Base-by-base conservation (phyloP, 805 yeast species). In the Tetrapisispora taiwanensis region DNA sequence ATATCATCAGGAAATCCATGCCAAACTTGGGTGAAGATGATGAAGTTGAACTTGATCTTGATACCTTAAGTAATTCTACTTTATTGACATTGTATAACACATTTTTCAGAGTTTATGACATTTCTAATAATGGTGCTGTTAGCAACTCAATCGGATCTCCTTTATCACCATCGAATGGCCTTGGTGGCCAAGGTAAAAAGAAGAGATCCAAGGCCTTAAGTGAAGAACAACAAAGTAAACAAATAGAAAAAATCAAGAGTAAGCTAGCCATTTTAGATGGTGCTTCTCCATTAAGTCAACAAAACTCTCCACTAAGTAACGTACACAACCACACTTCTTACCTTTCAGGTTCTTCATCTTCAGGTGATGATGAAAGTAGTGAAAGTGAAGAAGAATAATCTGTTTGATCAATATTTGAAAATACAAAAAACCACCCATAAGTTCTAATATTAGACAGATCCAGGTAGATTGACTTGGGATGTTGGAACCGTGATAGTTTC, bases 31-130 rank as follows among this genome's bases (percentile, higher is more conserved):
- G 65, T 60, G 54, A 72, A 47, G 90, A 87, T 55, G 97, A 90
- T 46, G 97, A 92, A 69, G 92, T 92, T 48, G 98, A 92, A 70
- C 74, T 92, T 48, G 98, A 92, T 65, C 84, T 92, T 80, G 97
- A 92, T 61, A 83, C 83, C 65, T 73, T 92, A 53, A 95, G 86
- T 55, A 87, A 86, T 51, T 69, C 76, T 35, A 89, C 97, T 1
- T 74, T 90, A 44, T 67, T 85, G 60, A 84, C 85, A 58, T 70
- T 92, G 50, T 90, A 88, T 72, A 81, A 83, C 61, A 84, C 82
- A 54, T 87, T 92, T 52, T 84, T 82, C 59, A 69, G 71, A 63
- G 70, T 69, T 58, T 63, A 59, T 52, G 61, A 57, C 39, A 50
- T 54, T 19, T 34, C 50, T 13, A 44, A 46, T 8, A 55, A 65